Base-by-base conservation (phyloP, 225 moss, liverwort and hornwort species). In the Straminergon stramineum region DNA sequence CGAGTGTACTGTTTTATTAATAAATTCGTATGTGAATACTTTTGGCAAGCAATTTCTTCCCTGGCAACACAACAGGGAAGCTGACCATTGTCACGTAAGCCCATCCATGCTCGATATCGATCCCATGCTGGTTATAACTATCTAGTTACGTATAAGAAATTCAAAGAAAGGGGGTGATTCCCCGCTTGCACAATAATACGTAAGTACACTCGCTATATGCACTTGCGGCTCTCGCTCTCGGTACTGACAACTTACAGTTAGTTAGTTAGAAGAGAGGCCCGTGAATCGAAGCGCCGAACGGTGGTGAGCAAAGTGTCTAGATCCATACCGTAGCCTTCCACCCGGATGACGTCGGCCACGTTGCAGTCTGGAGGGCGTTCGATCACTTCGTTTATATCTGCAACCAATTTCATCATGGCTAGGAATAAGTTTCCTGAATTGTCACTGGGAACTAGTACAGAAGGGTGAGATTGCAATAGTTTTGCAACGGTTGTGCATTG, bases 301-400 rank as follows among this genome's bases (percentile, higher is more conserved):
- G 78, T 69, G 41, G 65, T 41, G 35, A 90, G 73, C 64, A 92
- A 39, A 74, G 79, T 21, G 30, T 84, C 53, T 10, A 6, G 11
- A 43, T 88, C 53, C 79, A 92, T 83, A 45, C 86, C 61, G 61
- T 92, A 92, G 60, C 92, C 92, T 83, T 92, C 92, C 79, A 92
- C 92, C 24, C 92, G 90, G 51, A 90, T 90, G 79, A 79, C 86
- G 30, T 90, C 34, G 45, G 53, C 22, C 10, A 28, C 10, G 45
- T 27, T 58, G 86, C 51, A 51, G 58, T 43, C 73, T 51, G 0
- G 45, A 22, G 92, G 92, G 26, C 55, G 88, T 73, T 92, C 90
- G 58, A 86, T 90, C 73, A 92, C 78, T 18, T 41, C 73, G 60
- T 92, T 90, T 17, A 92, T 74, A 48, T 90, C 92, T 92, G 86